Conservation (phyloP, 495 filamentous ascomycete species). For the Haplographium delicatum region DNA sequence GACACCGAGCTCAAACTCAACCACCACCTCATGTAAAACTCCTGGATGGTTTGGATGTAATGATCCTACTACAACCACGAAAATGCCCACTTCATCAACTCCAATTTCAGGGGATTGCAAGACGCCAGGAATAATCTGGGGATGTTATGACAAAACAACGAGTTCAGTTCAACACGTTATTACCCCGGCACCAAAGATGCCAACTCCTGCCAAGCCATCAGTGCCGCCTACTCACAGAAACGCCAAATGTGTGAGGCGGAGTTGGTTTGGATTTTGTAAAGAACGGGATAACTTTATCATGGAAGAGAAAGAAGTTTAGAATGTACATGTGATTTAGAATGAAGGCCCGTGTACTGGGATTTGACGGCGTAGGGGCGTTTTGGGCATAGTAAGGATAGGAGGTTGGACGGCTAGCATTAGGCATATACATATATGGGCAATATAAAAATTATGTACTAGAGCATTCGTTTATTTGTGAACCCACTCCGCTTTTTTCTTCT, state of each 20-base stretch:
- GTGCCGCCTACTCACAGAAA: constrained; percentile 2
- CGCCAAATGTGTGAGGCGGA: constrained; percentile 20
- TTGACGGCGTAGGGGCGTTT: constrained; percentile 7
- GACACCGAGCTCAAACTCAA: no score
- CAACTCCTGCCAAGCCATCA: constrained; percentile 10
- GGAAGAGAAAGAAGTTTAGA: constrained; percentile 27
- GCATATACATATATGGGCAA: not conserved
- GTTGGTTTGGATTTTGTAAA: constrained; percentile 24
- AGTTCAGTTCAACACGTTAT: constrained; percentile 24
- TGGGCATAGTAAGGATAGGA: not conserved
- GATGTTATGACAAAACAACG: constrained; percentile 46
- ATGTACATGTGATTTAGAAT: constrained; percentile 18
- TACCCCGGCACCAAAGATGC: constrained; percentile 24
- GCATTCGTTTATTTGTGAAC: constrained; percentile 48
- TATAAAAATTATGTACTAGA: constrained; percentile 1
- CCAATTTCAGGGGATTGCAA: constrained; percentile 34
- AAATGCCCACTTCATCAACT: not conserved
- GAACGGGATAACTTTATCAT: constrained; percentile 14
- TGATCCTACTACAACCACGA: constrained; percentile 38
- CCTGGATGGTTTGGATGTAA: constrained; percentile 60
- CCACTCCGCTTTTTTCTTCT: constrained; percentile 95
- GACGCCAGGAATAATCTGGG: constrained; percentile 51
- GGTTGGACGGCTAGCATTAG: not conserved
- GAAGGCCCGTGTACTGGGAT: not conserved
- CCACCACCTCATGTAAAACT: constrained; percentile 54